phyloP scores from a whole-genome alignment of 805 yeast genomes.

The Lachancea sp. region DNA sequence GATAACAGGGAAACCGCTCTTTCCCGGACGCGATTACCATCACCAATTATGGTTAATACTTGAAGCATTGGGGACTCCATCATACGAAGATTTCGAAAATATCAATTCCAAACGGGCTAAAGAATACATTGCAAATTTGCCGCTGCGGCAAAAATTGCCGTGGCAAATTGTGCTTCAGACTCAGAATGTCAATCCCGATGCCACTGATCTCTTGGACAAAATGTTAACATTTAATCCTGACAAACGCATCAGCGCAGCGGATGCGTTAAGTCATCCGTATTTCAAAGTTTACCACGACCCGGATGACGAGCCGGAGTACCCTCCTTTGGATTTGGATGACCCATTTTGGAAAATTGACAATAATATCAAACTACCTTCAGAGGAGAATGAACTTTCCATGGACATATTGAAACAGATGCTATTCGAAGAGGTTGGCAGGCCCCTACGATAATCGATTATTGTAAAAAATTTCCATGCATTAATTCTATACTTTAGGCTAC shows the following conservation, averaged over 20 bases:
- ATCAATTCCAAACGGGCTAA: constrained; percentile 71
- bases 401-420: constrained; percentile 69
- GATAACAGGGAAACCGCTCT: constrained; percentile 53
- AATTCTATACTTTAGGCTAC: background rate
- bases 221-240: constrained; percentile 67
- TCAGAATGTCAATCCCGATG: constrained; percentile 37
- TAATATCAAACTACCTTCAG: constrained; percentile 27
- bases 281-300: constrained; percentile 62
- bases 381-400: constrained; percentile 69
- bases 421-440: constrained; percentile 70
- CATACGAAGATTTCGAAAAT: constrained; percentile 63
- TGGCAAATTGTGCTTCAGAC: constrained; percentile 31
- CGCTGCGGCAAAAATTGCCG: constrained; percentile 51
- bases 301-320: constrained; percentile 56
- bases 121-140: constrained; percentile 65
- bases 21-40: constrained; percentile 71
- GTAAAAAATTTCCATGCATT: background rate
- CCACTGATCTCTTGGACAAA: constrained; percentile 59
- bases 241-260: constrained; percentile 66
- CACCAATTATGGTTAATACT: constrained; percentile 62
- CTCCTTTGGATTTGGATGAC: constrained; percentile 33
- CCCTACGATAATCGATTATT: constrained; percentile 21
- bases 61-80: constrained; percentile 67
- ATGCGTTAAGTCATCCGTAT: constrained; percentile 72
- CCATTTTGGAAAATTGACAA: constrained; percentile 39